Conservation (phyloP, 225 moss, liverwort and hornwort species). For the Lunularia cruciata region DNA sequence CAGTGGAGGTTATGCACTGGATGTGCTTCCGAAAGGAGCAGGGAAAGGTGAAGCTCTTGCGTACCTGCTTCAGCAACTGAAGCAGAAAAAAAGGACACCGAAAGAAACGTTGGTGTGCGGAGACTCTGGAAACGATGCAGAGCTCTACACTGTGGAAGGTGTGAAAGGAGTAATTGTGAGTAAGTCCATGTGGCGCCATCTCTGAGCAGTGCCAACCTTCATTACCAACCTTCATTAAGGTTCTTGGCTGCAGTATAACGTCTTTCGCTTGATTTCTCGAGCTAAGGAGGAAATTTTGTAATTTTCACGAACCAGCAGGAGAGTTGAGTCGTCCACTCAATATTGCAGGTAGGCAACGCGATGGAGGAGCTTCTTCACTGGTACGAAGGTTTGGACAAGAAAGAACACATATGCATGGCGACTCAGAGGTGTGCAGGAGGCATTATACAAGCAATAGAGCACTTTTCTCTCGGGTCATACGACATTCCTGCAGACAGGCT, state of each 20-base stretch:
- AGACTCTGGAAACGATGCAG: slow-evolving; percentile 67
- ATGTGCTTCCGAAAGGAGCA: slow-evolving; percentile 62
- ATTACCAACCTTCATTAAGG: too few species aligned
- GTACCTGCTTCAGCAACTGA: slow-evolving; percentile 58
- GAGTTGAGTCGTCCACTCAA: not conserved
- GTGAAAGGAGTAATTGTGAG: slow-evolving; percentile 73
- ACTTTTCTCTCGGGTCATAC: slow-evolving; percentile 54
- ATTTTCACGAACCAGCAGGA: too few species aligned
- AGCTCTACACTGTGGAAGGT: slow-evolving; percentile 62
- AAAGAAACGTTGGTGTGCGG: slow-evolving; percentile 63
- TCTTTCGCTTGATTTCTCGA: too few species aligned
- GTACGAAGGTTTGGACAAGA: slow-evolving; percentile 57
- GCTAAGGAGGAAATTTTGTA: too few species aligned
- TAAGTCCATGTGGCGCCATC: slow-evolving; percentile 1
- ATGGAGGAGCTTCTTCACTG: slow-evolving; percentile 63
- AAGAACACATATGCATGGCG: slow-evolving; percentile 54
- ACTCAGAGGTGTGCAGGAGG: slow-evolving; percentile 60
- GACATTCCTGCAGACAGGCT: slow-evolving; percentile 17
- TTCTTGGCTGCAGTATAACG: too few species aligned
- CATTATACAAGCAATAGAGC: slow-evolving; percentile 59
- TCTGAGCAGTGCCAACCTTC: not conserved
- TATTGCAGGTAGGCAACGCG: slow-evolving; percentile 60
- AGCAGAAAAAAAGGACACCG: slow-evolving; percentile 49
- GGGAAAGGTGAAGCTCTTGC: slow-evolving; percentile 69
- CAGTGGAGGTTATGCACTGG: slow-evolving; percentile 65